These are phyloP conservation scores for Barnettozyma vustinii DNA, from an alignment of 805 yeast species.

Conservation along the genomic window DNA sequence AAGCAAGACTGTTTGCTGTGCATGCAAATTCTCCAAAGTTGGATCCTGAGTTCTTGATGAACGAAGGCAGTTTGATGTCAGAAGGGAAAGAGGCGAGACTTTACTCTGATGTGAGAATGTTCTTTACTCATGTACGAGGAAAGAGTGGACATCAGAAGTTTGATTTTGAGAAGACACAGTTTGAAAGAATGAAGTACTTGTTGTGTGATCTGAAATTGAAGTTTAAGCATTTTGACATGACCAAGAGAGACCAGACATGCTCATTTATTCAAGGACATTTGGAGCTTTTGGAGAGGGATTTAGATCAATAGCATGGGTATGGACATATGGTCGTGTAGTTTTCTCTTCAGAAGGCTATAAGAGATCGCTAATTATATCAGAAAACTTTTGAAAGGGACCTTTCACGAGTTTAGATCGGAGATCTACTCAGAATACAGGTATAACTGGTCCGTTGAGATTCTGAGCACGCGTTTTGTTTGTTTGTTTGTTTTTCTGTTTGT, in stretches of 20 bases:
- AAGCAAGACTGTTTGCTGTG: slow-evolving; percentile 27
- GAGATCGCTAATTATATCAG: too few species aligned
- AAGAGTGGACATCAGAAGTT: slow-evolving; percentile 14
- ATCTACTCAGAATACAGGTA: too few species aligned
- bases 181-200: slow-evolving; percentile 48
- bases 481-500: too few species aligned
- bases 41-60: slow-evolving; percentile 27
- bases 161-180: slow-evolving; percentile 51
- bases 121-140: slow-evolving; percentile 22
- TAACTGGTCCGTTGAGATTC: too few species aligned
- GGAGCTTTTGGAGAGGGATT: slow-evolving; percentile 22
- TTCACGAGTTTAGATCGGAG: too few species aligned
- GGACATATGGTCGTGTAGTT: too few species aligned
- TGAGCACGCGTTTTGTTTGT: too few species aligned
- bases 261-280: slow-evolving; percentile 41
- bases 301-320: too few species aligned
- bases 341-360: too few species aligned
- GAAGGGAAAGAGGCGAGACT: slow-evolving; percentile 18
- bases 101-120: slow-evolving; percentile 18
- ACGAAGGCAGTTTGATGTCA: slow-evolving; percentile 11
- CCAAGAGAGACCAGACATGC: slow-evolving; percentile 37
- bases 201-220: slow-evolving; percentile 44
- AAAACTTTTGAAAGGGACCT: too few species aligned
- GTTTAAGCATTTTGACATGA: slow-evolving; percentile 38
- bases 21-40: slow-evolving; percentile 33